A percentile compares a stretch with the other conserved stretches of the same genome.
Conservation (phyloP, 2,329 filamentous ascomycete species). For the Alternaria sp. region DNA sequence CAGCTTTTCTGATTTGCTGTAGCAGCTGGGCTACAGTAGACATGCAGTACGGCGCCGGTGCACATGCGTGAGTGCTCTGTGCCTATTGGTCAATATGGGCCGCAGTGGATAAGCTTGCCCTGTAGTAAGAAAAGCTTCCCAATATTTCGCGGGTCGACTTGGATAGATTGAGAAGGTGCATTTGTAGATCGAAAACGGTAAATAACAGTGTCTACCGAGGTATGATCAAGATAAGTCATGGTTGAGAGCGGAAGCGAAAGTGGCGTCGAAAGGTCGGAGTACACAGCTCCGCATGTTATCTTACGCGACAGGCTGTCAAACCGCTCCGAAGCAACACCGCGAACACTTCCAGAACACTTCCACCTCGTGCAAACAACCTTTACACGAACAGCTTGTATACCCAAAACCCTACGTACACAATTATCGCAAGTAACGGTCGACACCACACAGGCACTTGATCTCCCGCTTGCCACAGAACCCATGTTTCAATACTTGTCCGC, state of each 20-base stretch:
- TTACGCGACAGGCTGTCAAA: not conserved
- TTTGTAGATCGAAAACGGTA: constrained; percentile 47
- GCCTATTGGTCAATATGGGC: constrained; percentile 12
- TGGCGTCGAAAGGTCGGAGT: not conserved
- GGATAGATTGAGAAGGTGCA: constrained; percentile 13
- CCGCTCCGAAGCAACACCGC: not conserved
- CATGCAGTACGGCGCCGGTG: constrained; percentile 1
- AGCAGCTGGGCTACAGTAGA: not conserved
- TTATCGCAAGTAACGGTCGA: constrained; percentile 22
- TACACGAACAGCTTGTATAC: not conserved
- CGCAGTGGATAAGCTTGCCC: not conserved
- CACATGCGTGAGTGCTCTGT: constrained; percentile 14
- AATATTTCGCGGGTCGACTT: constrained; percentile 2
- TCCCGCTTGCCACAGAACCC: constrained; percentile 25
- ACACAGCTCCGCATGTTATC: not conserved
- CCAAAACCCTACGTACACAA: constrained; percentile 24
- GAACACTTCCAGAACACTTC: not conserved
- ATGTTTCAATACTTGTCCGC: constrained; percentile 54
- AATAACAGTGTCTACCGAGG: constrained; percentile 45
- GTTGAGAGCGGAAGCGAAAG: not conserved
- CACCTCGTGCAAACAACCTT: not conserved
- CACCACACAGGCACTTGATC: constrained; percentile 23
- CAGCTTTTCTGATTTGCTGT: constrained; percentile 13
- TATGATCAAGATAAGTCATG: constrained; percentile 4
- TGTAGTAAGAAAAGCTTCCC: constrained; percentile 11